Conservation (phyloP, 2,329 filamentous ascomycete genomes). For the Botryotinia convoluta region DNA sequence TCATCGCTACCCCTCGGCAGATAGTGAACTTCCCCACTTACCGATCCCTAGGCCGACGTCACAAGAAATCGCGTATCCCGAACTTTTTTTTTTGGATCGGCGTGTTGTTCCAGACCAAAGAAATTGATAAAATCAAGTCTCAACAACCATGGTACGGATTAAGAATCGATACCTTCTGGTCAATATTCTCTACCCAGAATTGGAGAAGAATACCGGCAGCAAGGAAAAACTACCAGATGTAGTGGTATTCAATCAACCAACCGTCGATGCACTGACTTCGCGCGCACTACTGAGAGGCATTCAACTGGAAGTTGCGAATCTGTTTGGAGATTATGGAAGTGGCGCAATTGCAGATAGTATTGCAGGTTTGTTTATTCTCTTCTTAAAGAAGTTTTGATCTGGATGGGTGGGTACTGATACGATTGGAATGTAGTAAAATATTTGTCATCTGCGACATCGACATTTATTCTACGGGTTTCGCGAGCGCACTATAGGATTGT, state of each 20-base stretch:
- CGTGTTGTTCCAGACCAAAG: slow-evolving; percentile 7
- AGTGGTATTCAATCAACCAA: slow-evolving; percentile 76
- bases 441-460: slow-evolving; percentile 85
- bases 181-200: slow-evolving; percentile 81
- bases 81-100: slow-evolving; percentile 11
- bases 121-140: background rate
- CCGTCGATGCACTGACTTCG: slow-evolving; percentile 66
- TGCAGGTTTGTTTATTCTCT: slow-evolving; percentile 51
- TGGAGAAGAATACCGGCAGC: slow-evolving; percentile 30
- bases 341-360: slow-evolving; percentile 70
- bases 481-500: slow-evolving; percentile 81
- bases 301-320: slow-evolving; percentile 62
- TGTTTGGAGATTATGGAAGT: slow-evolving; percentile 88
- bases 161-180: slow-evolving; percentile 97
- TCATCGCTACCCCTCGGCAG: background rate
- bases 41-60: slow-evolving; percentile 13
- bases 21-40: slow-evolving; percentile 10
- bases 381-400: background rate
- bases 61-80: slow-evolving; percentile 20
- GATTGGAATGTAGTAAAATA: slow-evolving; percentile 70
- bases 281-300: slow-evolving; percentile 66
- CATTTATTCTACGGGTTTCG: slow-evolving; percentile 82
- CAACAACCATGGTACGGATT: slow-evolving; percentile 75
- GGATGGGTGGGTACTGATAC: background rate
- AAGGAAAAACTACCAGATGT: slow-evolving; percentile 51